A percentile compares a stretch with the other conserved stretches of the same genome.
Conservation (phyloP, 2,329 filamentous ascomycete species). For the Aspergillus spinulosporus region DNA sequence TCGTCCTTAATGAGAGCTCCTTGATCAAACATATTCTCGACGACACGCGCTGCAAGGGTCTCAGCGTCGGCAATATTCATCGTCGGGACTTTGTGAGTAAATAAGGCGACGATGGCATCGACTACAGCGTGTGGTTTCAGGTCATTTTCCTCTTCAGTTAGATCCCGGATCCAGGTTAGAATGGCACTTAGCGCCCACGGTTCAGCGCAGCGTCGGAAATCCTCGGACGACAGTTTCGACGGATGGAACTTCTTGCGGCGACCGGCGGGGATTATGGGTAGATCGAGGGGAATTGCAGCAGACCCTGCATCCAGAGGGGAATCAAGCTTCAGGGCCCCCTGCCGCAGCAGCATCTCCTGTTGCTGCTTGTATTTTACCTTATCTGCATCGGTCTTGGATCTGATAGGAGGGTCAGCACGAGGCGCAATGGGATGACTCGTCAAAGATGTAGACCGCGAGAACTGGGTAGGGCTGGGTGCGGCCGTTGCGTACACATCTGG, state of each 20-base stretch:
- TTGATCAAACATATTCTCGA: conserved; percentile 75
- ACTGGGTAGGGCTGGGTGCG: conserved; percentile 48
- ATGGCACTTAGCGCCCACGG: conserved; percentile 94
- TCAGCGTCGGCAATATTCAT: conserved; percentile 99
- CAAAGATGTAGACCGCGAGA: conserved; percentile 76
- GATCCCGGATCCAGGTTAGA: conserved; percentile 78
- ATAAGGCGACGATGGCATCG: conserved; percentile 83
- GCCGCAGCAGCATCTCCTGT: conserved; percentile 50
- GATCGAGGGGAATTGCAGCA: conserved; percentile 66
- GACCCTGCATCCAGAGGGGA: conserved; percentile 46
- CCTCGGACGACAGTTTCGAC: conserved; percentile 73
- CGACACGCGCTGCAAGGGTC: conserved; percentile 73
- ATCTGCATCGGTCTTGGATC: conserved; percentile 93
- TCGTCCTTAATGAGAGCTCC: conserved; percentile 82
- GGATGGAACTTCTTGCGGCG: conserved; percentile 82
- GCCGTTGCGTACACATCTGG: conserved; percentile 55
- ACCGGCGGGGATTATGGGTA: conserved; percentile 77
- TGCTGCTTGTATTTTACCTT: conserved; percentile 56
- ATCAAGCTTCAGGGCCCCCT: conserved; percentile 49
- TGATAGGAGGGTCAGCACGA: conserved; percentile 74
- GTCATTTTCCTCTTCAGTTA: conserved; percentile 89
- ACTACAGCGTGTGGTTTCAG: conserved; percentile 80
- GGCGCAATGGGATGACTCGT: conserved; percentile 80
- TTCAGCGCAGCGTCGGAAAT: conserved; percentile 81
- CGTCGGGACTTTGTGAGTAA: conserved; percentile 91